Evolutionary conservation across 2,329 filamentous ascomycete genomes (phyloP).

Genomic region (Lachnellula subtilissima): DNA sequence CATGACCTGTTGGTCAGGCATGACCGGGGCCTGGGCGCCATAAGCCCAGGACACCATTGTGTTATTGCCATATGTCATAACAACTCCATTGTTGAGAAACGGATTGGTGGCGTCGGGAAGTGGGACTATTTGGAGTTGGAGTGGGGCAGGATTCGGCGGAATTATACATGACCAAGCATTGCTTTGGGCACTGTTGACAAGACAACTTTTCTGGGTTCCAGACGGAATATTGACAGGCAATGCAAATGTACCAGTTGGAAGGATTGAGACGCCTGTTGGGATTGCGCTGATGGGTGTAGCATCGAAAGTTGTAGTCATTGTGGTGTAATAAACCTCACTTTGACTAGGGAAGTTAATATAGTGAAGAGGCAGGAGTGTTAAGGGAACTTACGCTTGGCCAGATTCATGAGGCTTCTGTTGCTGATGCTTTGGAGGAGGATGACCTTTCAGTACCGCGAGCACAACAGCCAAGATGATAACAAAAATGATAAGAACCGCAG

Average conservation of each 20-base stretch:
- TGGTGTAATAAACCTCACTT: conserved; percentile 14
- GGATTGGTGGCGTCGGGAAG: conserved; percentile 17
- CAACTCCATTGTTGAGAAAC: conserved; percentile 27
- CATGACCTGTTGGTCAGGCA: conserved; percentile 42
- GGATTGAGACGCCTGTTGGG: conserved; percentile 46
- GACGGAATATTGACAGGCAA: conserved; percentile 49
- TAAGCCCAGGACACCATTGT: conserved; percentile 44
- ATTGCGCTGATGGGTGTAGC: conserved; percentile 46
- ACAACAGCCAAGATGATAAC: conserved; percentile 51
- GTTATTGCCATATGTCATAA: conserved; percentile 36
- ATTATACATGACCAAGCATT: conserved; percentile 61
- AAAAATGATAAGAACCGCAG: conserved; percentile 51
- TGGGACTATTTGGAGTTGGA: conserved; percentile 18
- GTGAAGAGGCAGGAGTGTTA: not conserved
- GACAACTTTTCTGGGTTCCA: conserved; percentile 49
- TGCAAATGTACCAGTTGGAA: conserved; percentile 51
- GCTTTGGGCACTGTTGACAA: conserved; percentile 50
- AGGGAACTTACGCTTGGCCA: conserved; percentile 20
- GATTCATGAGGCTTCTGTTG: not conserved
- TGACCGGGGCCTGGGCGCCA: conserved; percentile 55
- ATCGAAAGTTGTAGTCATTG: conserved; percentile 41
- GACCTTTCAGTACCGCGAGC: conserved; percentile 22
- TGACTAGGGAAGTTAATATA: conserved; percentile 10
- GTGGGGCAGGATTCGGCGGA: conserved; percentile 18
- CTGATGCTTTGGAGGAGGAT: conserved; percentile 3